Conservation (phyloP, 2,329 filamentous ascomycete genomes). For the Diaporthe sp. region DNA sequence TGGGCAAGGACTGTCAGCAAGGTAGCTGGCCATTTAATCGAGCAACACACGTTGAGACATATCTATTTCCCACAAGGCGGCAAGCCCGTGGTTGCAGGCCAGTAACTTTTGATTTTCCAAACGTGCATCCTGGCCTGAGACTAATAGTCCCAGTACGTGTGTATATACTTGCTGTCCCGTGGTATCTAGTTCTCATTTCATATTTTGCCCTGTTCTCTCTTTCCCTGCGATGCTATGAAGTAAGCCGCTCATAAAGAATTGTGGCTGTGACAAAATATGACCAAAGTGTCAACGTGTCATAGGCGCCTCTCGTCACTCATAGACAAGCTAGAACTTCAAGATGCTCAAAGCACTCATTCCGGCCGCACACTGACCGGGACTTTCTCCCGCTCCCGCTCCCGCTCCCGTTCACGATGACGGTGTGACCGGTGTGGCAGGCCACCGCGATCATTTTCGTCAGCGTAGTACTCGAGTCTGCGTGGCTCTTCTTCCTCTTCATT, state of each 20-base stretch:
- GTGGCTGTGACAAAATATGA: background rate
- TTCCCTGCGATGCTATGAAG: background rate
- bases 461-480: constrained; percentile 44
- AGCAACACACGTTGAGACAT: background rate
- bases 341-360: constrained; percentile 21
- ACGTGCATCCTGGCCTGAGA: background rate
- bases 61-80: background rate
- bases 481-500: constrained; percentile 43
- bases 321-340: background rate
- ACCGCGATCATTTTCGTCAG: constrained; percentile 41
- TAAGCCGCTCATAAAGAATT: background rate
- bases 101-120: background rate
- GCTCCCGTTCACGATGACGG: constrained; percentile 44
- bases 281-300: background rate
- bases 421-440: constrained; percentile 43
- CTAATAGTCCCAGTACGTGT: background rate
- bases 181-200: constrained; percentile 13
- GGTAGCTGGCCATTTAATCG: too few relatives aligned
- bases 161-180: constrained; percentile 11
- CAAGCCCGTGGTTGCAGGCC: background rate
- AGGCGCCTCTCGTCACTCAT: constrained; percentile 20
- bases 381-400: constrained; percentile 33
- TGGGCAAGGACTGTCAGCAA: background rate
- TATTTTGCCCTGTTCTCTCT: background rate
- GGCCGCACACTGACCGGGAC: constrained; percentile 36